Base-by-base conservation (phyloP, 228 moss, liverwort and hornwort genomes). In the Sphagnum fallax region DNA sequence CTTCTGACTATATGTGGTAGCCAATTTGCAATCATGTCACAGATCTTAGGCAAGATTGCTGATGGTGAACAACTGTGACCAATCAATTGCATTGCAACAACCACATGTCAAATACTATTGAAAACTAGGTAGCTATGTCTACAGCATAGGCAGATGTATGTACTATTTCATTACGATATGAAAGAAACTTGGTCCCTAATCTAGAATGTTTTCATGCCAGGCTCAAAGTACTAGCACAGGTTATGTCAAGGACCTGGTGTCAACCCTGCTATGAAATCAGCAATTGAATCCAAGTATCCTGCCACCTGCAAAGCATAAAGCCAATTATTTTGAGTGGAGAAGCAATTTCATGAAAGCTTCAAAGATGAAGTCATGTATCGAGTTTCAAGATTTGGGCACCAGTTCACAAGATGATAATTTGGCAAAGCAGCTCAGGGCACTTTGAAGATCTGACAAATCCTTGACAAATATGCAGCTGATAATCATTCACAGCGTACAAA, bases 241-340 rank as follows among this genome's bases (percentile, higher is more conserved):
- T 8, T 16, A 5, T 8, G 15, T 49, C 48, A 65, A 65, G 12
- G 12, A 49, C 66, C 73, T 9, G 82, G 80, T 57, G 83, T 79
- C 16, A 87, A 69, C 53, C 77, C 74, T 63, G 88, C 75, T 67
- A 92, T 60, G 70, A 82, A 82, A 61, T 75, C 83, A 71, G 85
- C 75, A 16, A 90, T 0, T 58, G 77, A 81, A 76, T 90, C 90
- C n/a, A 92, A 53, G 76, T 95, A 89, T 61, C 92, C 88, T 64
- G 92, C 83, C 68, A 92, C 79, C 95, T 95, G 90, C 71, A 52
- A 75, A 67, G 48, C 52, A 16, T 60, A 62, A 60, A 51, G 49
- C 50, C 60, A 48, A 5, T 5, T 52, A 48, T 8, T 32, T 32
- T 32, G 32, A 32, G 32, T 32, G 32, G 32, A 32, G 55, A 55